A percentile compares a stretch with the other conserved stretches of the same genome.
Conservation (phyloP, 1,284 basidiomycete species). For the Cutaneotrichosporon dermatis region DNA sequence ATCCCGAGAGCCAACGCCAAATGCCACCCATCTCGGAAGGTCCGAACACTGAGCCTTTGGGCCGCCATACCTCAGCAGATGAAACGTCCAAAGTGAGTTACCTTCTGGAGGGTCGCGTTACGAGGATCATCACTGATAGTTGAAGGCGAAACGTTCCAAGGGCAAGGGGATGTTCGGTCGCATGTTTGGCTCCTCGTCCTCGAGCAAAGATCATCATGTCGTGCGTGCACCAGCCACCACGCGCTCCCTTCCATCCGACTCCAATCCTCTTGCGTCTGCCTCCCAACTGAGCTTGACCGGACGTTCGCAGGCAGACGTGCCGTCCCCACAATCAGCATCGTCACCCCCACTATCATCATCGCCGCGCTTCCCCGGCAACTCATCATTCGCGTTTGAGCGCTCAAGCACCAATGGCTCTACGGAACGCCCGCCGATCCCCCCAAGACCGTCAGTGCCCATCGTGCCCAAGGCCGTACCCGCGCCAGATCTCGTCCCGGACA, state of each 20-base stretch:
- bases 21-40: conserved; percentile 34
- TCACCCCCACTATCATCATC: conserved; percentile 11
- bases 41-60: conserved; percentile 13
- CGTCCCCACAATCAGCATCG: not conserved
- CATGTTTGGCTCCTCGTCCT: conserved; percentile 39
- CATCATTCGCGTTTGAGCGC: conserved; percentile 9
- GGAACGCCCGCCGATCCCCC: conserved; percentile 15
- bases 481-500: not conserved
- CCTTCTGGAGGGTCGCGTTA: not conserved
- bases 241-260: not conserved
- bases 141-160: conserved; percentile 18
- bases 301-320: conserved; percentile 13
- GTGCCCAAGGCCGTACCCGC: conserved; percentile 8
- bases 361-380: conserved; percentile 14
- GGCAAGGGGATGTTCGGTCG: conserved; percentile 46
- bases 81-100: conserved; percentile 33
- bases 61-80: conserved; percentile 23
- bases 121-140: not conserved
- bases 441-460: conserved; percentile 13
- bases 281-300: conserved; percentile 14
- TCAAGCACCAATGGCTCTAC: conserved; percentile 1
- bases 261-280: conserved; percentile 10
- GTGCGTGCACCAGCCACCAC: not conserved
- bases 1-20: conserved; percentile 8
- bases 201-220: conserved; percentile 12